Evolutionary conservation across 768 basidiomycete species (phyloP), one percentile per base, ranked within the genome.

Genomic region (Auricularia heimuer): DNA sequence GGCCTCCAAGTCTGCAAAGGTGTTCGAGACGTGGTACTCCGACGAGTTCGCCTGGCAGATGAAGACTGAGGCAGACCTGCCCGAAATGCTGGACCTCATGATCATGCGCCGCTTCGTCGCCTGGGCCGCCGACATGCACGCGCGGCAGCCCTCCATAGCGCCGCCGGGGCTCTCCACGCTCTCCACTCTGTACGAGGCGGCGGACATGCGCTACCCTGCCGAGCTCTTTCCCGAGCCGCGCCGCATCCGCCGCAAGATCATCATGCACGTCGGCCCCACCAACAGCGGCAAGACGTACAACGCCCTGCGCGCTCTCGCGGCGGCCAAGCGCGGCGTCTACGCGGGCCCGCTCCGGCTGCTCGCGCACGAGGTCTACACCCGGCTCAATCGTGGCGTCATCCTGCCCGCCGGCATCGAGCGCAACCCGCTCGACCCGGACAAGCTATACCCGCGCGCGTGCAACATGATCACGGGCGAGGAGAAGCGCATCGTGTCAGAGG

Each of bases 241-340:
- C 10, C 70, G 73, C 11, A 76, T 86, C 67, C 81, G 79, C 18
- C 83, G 95, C 21, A 91, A 87, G 69, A 78, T 98, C 69, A 88
- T 95, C 73, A 87, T 98, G 80, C 96, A 99, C 70, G 93, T 99
- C 47, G 97, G 96, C 0, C 97, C 97, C 0, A 98, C 97, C 29
- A 99, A 98, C 75, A 92, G 91, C 67, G 97, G 96, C 36, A 99
- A 99, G 78, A 99, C 96, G 0, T 87, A 98, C 71, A 87, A 90
- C 71, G 97, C 96, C 0, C 78, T 99, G 8, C 87, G 92, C 54
- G 92, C 94, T 0, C 82, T 99, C 2, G 90, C 93, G 0, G 84
- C 85, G 3, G 85, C 94, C 0, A 70, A 73, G 1, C 76, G 78
- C 0, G 97, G 95, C 4, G 81, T 89, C 3, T 98, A 98, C 69